Percentiles rank a stretch among this genome's conserved stretches.
Conservation (phyloP, 169 alveolate genomes). For the Cryptosporidium bovis region DNA sequence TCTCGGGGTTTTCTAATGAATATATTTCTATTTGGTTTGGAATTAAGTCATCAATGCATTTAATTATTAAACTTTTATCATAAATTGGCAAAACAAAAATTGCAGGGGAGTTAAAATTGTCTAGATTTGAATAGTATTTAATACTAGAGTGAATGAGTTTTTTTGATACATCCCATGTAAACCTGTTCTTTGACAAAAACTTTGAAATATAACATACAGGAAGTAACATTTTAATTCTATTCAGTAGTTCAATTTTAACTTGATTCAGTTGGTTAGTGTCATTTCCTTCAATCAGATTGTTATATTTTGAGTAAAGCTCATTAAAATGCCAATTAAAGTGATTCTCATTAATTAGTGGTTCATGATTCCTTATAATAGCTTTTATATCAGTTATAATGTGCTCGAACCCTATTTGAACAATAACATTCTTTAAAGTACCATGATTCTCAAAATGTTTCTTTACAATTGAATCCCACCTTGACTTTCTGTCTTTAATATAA, state of each 20-base stretch:
- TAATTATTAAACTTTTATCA: constrained; percentile 30
- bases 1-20: neutral
- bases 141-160: constrained; percentile 29
- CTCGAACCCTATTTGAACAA: constrained; percentile 67
- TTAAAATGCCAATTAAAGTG: constrained; percentile 54
- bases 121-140: constrained; percentile 28
- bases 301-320: constrained; percentile 9
- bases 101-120: constrained; percentile 9
- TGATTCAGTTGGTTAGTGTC: neutral
- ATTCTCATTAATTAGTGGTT: constrained; percentile 29
- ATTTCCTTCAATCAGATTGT: neutral
- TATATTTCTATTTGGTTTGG: constrained; percentile 60
- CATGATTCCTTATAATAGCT: constrained; percentile 9
- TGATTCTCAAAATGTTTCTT: constrained; percentile 33
- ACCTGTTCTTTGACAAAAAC: neutral
- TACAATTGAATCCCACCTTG: constrained; percentile 22
- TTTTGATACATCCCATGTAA: constrained; percentile 55
- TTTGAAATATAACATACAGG: constrained; percentile 34
- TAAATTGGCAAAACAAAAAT: constrained; percentile 33
- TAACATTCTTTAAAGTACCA: neutral
- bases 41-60: neutral
- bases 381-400: constrained; percentile 39
- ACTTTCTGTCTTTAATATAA: neutral
- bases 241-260: constrained; percentile 4
- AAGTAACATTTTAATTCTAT: constrained; percentile 20